Evolutionary conservation across 805 yeast genomes (phyloP).

Genomic region (Wickerhamomyces sydowiorum): DNA sequence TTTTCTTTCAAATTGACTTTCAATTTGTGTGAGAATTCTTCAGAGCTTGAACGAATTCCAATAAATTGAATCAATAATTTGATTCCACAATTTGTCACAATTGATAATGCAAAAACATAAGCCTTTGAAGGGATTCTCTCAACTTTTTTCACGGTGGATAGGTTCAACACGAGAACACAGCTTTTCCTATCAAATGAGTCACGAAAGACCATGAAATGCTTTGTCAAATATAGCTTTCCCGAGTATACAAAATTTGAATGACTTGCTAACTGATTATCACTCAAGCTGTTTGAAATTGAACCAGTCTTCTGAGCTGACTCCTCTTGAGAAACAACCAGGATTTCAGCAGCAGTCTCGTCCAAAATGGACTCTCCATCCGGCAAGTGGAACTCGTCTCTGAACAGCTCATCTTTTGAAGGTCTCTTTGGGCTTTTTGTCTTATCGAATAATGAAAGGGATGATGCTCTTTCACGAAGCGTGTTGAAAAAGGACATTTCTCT

Average conservation of each 20-base stretch:
- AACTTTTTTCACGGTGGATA: conserved; percentile 76
- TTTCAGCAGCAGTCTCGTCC: conserved; percentile 64
- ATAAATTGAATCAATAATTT: conserved; percentile 65
- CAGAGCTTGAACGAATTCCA: conserved; percentile 75
- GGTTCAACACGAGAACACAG: conserved; percentile 64
- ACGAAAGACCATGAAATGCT: conserved; percentile 68
- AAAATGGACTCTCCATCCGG: conserved; percentile 67
- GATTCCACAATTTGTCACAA: conserved; percentile 62
- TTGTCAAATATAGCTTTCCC: conserved; percentile 68
- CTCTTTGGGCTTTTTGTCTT: conserved; percentile 30
- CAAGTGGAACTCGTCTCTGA: conserved; percentile 60
- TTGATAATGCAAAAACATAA: conserved; percentile 71
- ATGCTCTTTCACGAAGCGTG: conserved; percentile 40
- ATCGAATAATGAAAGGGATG: conserved; percentile 37
- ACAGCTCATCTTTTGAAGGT: conserved; percentile 62
- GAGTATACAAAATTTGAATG: conserved; percentile 35
- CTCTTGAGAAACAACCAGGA: conserved; percentile 28
- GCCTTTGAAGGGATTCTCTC: conserved; percentile 77
- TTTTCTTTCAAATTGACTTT: conserved; percentile 59
- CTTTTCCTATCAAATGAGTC: conserved; percentile 64
- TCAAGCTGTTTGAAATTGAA: conserved; percentile 2
- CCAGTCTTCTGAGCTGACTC: conserved; percentile 12
- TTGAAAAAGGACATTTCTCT: conserved; percentile 44
- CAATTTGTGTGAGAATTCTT: conserved; percentile 67
- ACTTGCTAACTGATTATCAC: conserved; percentile 7